Base-by-base conservation (phyloP, 1,284 basidiomycete species). In the Tausonia pullulans region DNA sequence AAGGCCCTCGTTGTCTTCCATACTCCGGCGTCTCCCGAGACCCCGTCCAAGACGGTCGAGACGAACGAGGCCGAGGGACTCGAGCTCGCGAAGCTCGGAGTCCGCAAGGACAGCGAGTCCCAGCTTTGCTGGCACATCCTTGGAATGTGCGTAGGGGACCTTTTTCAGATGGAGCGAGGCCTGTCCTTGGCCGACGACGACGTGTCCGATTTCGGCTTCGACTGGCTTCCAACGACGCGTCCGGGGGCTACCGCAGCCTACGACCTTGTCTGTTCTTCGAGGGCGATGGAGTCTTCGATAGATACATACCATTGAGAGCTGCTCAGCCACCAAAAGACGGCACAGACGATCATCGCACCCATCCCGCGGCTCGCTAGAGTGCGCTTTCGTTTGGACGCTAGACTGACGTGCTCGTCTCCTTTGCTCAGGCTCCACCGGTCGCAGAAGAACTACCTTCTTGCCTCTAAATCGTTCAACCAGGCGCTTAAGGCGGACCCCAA, bases 81-180 rank as follows among this genome's bases (percentile, higher is more conserved):
- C 66, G 86, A 87, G 46, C 81, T 95, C 67, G 90, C 96, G 66
- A 88, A 88, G 78, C 85, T 89, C 69, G 96, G 92, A 57, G 83
- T 96, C 68, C 84, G 86, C 66, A 82, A 88, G 67, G 93, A 98
- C 78, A 80, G 95, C 67, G 90, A 85, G 49, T 93, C 89, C 40
- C 95, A 98, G 74, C 97, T 99, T 73, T 88, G 87, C 73, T 98
- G 96, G 95, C 96, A 99, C 75, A 94, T 98, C 67, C 89, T 93
- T 72, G 96, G 93, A 55, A 85, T 97, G 64, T 63, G 8, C 16
- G 58, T 53, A 27, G 55, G 10, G 55, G 9, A 57, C 27, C n/a
- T 51, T 51, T 51, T 51, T 51, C n/a, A 51, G n/a, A 51, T 51
- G n/a, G n/a, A 27, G 27, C 27, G 27, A 27, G 27, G 27, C 27